These are phyloP conservation scores for Geum urbanum DNA, from an alignment of 306 rosid species.

Conservation along the genomic window DNA sequence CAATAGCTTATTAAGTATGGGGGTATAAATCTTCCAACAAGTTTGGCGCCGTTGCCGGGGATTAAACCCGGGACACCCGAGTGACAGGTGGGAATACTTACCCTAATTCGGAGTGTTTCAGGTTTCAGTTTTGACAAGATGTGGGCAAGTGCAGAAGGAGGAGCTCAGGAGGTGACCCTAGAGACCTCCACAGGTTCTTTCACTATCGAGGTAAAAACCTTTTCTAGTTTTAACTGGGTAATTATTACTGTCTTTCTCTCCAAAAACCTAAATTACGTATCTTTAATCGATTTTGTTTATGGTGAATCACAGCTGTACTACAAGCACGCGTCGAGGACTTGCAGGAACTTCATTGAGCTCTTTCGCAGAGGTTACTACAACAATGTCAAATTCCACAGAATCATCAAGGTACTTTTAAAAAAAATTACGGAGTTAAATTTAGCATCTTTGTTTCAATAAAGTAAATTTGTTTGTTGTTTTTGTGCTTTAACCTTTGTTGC, in stretches of 20 bases:
- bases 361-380: conserved; percentile 88
- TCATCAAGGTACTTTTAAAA: conserved; percentile 68
- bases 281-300: neutral
- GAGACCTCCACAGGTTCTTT: conserved; percentile 96
- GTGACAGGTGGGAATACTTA: too few species aligned
- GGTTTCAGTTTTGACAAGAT: conserved; percentile 24
- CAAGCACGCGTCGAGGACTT: conserved; percentile 92
- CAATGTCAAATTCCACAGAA: conserved; percentile 90
- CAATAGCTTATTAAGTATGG: too few species aligned
- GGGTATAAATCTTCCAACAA: too few species aligned
- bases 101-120: neutral
- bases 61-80: too few species aligned
- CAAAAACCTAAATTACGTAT: neutral
- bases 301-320: conserved; percentile 56
- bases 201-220: conserved; percentile 64
- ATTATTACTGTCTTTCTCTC: neutral
- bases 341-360: conserved; percentile 93
- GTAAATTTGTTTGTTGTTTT: neutral
- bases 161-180: conserved; percentile 84
- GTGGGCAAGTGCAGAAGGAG: conserved; percentile 96
- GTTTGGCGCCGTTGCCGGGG: too few species aligned
- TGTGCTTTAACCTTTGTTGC: too few species aligned
- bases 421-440: too few species aligned
- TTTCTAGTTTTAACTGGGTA: neutral
- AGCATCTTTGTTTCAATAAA: neutral